Base-by-base conservation (phyloP, 208 protist genomes). In the Leishmania aethiopica region DNA sequence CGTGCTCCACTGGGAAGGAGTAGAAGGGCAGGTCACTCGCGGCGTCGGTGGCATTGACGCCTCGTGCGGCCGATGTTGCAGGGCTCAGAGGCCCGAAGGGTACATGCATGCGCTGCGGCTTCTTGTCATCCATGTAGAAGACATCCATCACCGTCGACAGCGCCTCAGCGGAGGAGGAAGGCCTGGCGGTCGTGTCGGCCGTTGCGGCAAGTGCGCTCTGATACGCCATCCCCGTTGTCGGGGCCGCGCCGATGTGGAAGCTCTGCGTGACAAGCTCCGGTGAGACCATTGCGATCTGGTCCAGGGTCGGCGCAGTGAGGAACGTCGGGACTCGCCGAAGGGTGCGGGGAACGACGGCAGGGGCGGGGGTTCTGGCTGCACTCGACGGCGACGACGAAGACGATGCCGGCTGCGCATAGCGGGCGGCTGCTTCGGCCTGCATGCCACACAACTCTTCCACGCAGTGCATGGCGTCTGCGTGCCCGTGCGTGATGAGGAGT, bases 381-480 rank as follows among this genome's bases (percentile, higher is more conserved):
- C 67, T 45, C 35, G 67, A 49, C 67, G 67, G n/a, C 67, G 40
- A 72, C 37, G 51, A 55, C 51, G 49, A 51, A 8, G 6, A 15
- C 10, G 78, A 35, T 42, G 66, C 57, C 32, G 72, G 37, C 32
- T 60, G 37, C 6, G 40, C 35, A 66, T 85, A 64, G 47, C 71
- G 57, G 17, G 82, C 49, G 37, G 75, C 83, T 40, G 88, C 84
- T 70, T 82, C 77, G 22, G 84, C 64, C 72, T 98, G 96, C 67
- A 97, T 85, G 75, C 94, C 94, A 71, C 95, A 93, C n/a, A 98
- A 77, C 60, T 98, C 95, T 78, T 97, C 93, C 7, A 97, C 75
- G 45, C 96, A 94, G 45, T 83, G 87, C 72, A 94, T 90, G 17
- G 96, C 96, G 67, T 97, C 95, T 35, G 89, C 89, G 66, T 98